Evolutionary conservation across 768 basidiomycete species (phyloP).

Genomic region (Naganishia randhawae): DNA sequence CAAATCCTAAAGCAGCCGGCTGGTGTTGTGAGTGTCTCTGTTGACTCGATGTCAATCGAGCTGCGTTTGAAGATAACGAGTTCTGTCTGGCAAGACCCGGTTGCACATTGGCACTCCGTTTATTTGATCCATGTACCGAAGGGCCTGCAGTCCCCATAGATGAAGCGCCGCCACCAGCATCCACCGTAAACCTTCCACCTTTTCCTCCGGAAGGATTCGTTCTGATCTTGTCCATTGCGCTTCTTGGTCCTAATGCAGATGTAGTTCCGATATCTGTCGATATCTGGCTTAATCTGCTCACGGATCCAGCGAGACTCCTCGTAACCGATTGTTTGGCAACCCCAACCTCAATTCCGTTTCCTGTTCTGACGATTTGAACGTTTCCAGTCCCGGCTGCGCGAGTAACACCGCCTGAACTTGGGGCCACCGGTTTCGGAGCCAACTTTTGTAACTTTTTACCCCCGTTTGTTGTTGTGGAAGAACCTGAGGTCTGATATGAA

Average conservation of each 20-base stretch:
- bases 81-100: not conserved
- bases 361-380: constrained; percentile 13
- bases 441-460: constrained; percentile 23
- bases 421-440: constrained; percentile 21
- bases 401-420: not conserved
- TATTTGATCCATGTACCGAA: not conserved
- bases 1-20: not conserved
- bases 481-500: constrained; percentile 10
- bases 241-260: not conserved
- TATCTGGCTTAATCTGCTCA: not conserved
- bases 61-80: not conserved
- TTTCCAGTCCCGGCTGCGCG: constrained; percentile 3
- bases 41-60: not conserved
- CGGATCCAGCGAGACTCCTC: not conserved
- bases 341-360: constrained; percentile 12
- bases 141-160: not conserved
- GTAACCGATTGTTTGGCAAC: not conserved
- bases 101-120: not conserved
- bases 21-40: not conserved
- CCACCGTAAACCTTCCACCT: constrained; percentile 15
- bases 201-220: constrained; percentile 17
- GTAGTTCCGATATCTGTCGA: not conserved
- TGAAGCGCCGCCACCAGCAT: not conserved
- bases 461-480: constrained; percentile 1
- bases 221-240: constrained; percentile 16